Percentiles rank a stretch among this genome's conserved stretches.
These are phyloP conservation scores for Phaeotremella fagi DNA, from an alignment of 768 basidiomycete genomes.

Conservation along the genomic window DNA sequence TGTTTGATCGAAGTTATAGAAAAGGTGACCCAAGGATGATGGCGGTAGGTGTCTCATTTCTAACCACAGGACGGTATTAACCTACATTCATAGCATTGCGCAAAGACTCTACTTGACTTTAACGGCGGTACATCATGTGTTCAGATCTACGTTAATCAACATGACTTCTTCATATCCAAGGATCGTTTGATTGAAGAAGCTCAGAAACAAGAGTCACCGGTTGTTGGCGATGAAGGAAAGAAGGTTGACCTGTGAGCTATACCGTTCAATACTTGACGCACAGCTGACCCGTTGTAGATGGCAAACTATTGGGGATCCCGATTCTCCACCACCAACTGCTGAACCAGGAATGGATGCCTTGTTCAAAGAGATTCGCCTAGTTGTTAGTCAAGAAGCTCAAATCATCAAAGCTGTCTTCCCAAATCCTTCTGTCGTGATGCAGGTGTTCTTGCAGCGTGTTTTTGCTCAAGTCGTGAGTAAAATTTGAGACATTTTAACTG, in stretches of 20 bases:
- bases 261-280: neutral
- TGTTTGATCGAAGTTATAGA: constrained; percentile 93
- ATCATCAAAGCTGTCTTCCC: constrained; percentile 99
- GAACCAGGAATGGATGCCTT: constrained; percentile 75
- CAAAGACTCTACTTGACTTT: constrained; percentile 92
- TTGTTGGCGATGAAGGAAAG: constrained; percentile 14
- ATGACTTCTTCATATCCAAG: constrained; percentile 90
- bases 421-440: constrained; percentile 92
- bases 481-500: neutral
- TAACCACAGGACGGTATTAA: too few species aligned
- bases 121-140: constrained; percentile 96
- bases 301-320: constrained; percentile 72
- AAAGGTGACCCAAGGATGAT: constrained; percentile 99
- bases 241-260: constrained; percentile 21
- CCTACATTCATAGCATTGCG: constrained; percentile 85
- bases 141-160: constrained; percentile 98
- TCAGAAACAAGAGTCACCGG: constrained; percentile 52
- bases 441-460: constrained; percentile 92
- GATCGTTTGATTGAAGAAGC: constrained; percentile 65
- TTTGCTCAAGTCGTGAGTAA: constrained; percentile 88
- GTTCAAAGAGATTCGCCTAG: constrained; percentile 79
- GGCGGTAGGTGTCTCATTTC: constrained; percentile 60
- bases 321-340: constrained; percentile 65
- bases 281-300: constrained; percentile 57
- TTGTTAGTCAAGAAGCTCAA: constrained; percentile 91